Conservation (phyloP, 345 rosid genomes). For the Psidium guajava region DNA sequence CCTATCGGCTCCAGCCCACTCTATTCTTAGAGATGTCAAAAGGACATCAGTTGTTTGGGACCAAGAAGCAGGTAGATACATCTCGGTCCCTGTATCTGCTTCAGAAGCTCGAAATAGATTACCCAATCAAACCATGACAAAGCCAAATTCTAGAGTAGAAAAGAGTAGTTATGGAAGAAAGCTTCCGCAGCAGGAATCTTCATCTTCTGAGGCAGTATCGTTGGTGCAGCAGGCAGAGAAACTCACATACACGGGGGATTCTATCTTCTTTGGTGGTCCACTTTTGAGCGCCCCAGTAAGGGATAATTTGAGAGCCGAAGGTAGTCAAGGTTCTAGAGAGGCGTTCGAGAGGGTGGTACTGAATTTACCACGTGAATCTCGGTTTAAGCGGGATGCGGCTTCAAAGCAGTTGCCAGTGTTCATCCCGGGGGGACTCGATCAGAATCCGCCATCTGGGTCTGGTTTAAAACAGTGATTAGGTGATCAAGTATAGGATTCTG, state of each 20-base stretch:
- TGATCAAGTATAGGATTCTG: background rate
- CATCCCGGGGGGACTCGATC: slow-evolving; percentile 42
- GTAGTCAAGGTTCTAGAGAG: slow-evolving; percentile 34
- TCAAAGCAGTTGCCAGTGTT: slow-evolving; percentile 96
- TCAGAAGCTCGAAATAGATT: slow-evolving; percentile 56
- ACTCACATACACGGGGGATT: slow-evolving; percentile 78
- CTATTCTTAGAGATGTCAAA: slow-evolving; percentile 82
- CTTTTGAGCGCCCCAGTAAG: slow-evolving; percentile 50
- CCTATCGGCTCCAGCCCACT: slow-evolving; percentile 58
- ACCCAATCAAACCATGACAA: slow-evolving; percentile 20
- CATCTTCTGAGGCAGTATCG: slow-evolving; percentile 27
- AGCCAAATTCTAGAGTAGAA: slow-evolving; percentile 29
- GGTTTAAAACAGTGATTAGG: slow-evolving; percentile 22
- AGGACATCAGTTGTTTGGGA: slow-evolving; percentile 90
- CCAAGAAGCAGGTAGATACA: slow-evolving; percentile 88
- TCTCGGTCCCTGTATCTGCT: slow-evolving; percentile 68
- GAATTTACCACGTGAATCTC: slow-evolving; percentile 57
- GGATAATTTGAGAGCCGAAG: slow-evolving; percentile 48
- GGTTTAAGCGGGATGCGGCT: slow-evolving; percentile 74
- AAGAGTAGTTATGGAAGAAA: slow-evolving; percentile 28
- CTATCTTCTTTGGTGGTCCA: slow-evolving; percentile 96
- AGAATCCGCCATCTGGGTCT: slow-evolving; percentile 26
- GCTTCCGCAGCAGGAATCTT: slow-evolving; percentile 39
- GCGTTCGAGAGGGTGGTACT: slow-evolving; percentile 46
- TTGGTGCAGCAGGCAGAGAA: slow-evolving; percentile 40